Evolutionary conservation across 345 rosid genomes (phyloP).

Genomic region (Melastoma malabathricum): DNA sequence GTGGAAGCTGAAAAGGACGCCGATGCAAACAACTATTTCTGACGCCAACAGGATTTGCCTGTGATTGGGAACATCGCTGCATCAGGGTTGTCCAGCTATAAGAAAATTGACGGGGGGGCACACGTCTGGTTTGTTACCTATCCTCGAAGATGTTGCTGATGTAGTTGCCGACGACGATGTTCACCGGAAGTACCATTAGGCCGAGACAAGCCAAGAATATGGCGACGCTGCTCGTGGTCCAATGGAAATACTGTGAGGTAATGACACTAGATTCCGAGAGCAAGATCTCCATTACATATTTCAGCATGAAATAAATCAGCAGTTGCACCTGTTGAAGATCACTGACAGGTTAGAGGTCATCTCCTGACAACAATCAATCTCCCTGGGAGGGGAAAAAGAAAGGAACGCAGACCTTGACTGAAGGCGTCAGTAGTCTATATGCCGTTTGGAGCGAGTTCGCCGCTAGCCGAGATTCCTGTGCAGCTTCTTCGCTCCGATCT

Average conservation of each 20-base stretch:
- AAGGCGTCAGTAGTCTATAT: constrained; percentile 83
- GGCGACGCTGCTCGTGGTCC: constrained; percentile 80
- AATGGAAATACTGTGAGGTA: constrained; percentile 77
- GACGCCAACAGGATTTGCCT: constrained; percentile 96
- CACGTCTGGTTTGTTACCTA: constrained; percentile 32
- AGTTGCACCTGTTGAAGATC: constrained; percentile 52
- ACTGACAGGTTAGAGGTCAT: too few species aligned
- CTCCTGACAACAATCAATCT: neutral
- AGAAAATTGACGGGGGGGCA: neutral
- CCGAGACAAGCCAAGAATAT: constrained; percentile 91
- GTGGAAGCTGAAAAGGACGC: constrained; percentile 78
- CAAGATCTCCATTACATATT: constrained; percentile 84
- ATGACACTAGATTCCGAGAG: constrained; percentile 91
- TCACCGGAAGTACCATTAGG: constrained; percentile 87
- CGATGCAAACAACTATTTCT: constrained; percentile 66
- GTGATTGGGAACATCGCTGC: constrained; percentile 9
- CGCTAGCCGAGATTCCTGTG: constrained; percentile 52
- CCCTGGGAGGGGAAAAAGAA: too few species aligned
- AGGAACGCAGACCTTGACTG: constrained; percentile 59
- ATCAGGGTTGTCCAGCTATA: neutral
- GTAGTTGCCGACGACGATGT: constrained; percentile 82
- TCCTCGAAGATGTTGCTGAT: constrained; percentile 98
- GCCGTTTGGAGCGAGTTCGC: constrained; percentile 61
- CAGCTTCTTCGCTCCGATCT: constrained; percentile 74
- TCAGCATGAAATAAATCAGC: constrained; percentile 96